Conservation (phyloP, 805 yeast genomes). For the Ascoidea rubescens region DNA sequence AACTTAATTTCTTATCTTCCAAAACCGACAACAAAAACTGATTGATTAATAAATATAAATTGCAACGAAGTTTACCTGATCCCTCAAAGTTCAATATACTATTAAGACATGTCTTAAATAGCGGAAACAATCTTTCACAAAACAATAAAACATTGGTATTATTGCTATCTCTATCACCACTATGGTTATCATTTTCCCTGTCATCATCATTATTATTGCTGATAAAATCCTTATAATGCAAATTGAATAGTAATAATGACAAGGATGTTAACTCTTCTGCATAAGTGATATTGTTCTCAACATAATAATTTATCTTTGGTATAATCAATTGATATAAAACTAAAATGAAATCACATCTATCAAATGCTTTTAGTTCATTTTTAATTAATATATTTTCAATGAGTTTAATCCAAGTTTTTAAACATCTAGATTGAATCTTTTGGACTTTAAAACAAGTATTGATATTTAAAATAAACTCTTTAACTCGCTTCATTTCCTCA, state of each 20-base stretch:
- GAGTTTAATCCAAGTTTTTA: conserved; percentile 76
- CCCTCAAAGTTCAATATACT: conserved; percentile 65
- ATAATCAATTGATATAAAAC: conserved; percentile 65
- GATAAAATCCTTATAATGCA: conserved; percentile 21
- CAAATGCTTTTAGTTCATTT: conserved; percentile 29
- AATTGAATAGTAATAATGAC: conserved; percentile 54
- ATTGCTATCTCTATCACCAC: conserved; percentile 10
- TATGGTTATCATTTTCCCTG: conserved; percentile 9
- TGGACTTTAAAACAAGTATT: conserved; percentile 33
- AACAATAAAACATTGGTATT: conserved; percentile 15
- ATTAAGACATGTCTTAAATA: conserved; percentile 60
- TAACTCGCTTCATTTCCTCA: conserved; percentile 16
- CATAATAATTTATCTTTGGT: conserved; percentile 65
- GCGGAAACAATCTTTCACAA: conserved; percentile 42
- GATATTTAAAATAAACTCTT: conserved; percentile 26
- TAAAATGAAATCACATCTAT: conserved; percentile 50
- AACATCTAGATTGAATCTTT: conserved; percentile 39
- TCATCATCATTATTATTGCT: neutral
- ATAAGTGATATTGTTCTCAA: conserved; percentile 48
- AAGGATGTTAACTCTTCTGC: conserved; percentile 70
- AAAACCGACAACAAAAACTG: conserved; percentile 44
- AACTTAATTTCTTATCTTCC: conserved; percentile 25
- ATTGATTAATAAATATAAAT: conserved; percentile 62
- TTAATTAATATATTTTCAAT: conserved; percentile 62
- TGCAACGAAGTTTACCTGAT: conserved; percentile 56